Evolutionary conservation across 768 basidiomycete species (phyloP), one percentile per base, ranked within the genome.

Genomic region (Phanerodontia chrysosporium): DNA sequence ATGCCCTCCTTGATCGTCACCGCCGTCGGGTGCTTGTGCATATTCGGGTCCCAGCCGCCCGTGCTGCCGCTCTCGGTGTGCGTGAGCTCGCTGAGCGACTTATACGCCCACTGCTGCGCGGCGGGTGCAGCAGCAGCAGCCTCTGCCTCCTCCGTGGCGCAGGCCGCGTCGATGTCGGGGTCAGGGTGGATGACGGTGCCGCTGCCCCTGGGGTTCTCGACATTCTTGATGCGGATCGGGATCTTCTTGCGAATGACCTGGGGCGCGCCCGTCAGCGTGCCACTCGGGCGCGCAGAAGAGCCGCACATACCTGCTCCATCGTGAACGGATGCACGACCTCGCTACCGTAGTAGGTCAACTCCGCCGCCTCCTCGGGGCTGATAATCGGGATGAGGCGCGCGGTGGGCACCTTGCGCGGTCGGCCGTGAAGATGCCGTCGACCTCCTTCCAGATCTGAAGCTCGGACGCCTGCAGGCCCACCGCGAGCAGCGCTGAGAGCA

Each of bases 381-480:
- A 99, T 97, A 58, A 93, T 83, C 0, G 92, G 84, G 57, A 99
- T 86, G 18, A 99, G 78, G 39, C 97, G 86, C 28, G 97, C 97
- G 0, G 95, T 94, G 45, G 89, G 87, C 5, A 99, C 95, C 75
- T 98, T 98, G 57, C 95, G 83, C 1, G 97, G 71, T 98, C 97
- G 18, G 97, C 97, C 7, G 96, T 97, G 76, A 99, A 98, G 67
- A 98, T 97, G 1, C 97, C 97, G 66, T 98, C 97, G 32, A 98
- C 93, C 69, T 99, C 97, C 73, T 99, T 99, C 97, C 97, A 99
- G 51, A 99, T 95, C 74, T 99, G 97, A 30, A 98, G 80, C 72
- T 99, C 97, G 2, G 89, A 80, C 0, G 96, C 95, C 7, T 81
- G 75, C 9, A 98, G 80, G 2, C 96, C 97, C 10, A 92, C 97